Percentiles rank a stretch among this genome's conserved stretches.
These are phyloP conservation scores for Chaetomiaceae sp. DNA, from an alignment of 2,329 filamentous ascomycete species.

Conservation along the genomic window DNA sequence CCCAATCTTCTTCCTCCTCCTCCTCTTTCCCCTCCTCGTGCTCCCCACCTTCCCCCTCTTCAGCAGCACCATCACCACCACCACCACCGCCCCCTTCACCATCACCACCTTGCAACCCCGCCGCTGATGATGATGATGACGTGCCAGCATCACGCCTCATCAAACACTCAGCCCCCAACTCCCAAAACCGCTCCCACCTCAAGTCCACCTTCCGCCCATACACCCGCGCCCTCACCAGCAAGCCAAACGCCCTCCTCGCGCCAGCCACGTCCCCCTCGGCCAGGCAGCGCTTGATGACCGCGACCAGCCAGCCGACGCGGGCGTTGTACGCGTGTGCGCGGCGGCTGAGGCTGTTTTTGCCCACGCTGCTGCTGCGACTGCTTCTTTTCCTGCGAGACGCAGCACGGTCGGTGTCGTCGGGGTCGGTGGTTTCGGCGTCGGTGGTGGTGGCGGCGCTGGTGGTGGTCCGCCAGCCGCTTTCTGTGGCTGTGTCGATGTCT, in stretches of 20 bases:
- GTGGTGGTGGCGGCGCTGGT: constrained; percentile 19
- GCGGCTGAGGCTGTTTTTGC: neutral
- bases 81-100: neutral
- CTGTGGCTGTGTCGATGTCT: constrained; percentile 9
- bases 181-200: constrained; percentile 68
- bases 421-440: neutral
- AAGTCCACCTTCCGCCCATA: constrained; percentile 59
- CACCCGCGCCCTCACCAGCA: constrained; percentile 58
- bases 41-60: constrained; percentile 7
- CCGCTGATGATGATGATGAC: too few relatives aligned
- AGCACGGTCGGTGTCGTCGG: neutral
- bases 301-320: constrained; percentile 63
- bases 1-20: too few relatives aligned
- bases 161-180: constrained; percentile 77
- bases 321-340: constrained; percentile 29
- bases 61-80: too few relatives aligned
- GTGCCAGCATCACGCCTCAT: constrained; percentile 56
- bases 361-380: too few relatives aligned
- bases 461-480: neutral
- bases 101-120: too few relatives aligned
- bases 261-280: constrained; percentile 64
- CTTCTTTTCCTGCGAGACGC: neutral
- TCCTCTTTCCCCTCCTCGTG: neutral
- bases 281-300: constrained; percentile 68
- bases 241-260: constrained; percentile 68